Conservation (phyloP, 2,329 filamentous ascomycete species). For the Xylariomycetidae sp. region DNA sequence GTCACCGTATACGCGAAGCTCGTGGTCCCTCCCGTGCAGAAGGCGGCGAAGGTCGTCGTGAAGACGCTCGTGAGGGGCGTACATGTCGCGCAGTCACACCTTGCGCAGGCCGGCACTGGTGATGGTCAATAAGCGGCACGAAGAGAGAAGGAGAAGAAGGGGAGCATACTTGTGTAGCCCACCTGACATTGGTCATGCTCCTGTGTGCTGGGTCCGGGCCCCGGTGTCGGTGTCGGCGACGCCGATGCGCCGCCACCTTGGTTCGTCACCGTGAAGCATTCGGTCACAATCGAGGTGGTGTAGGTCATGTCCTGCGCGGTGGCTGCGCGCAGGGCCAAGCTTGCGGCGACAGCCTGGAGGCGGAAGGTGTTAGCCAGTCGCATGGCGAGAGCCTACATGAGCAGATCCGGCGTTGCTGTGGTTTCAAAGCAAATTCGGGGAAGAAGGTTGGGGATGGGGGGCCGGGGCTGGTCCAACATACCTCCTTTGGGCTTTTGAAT, state of each 20-base stretch:
- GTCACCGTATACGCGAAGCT: slow-evolving; percentile 14
- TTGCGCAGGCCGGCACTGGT: slow-evolving; percentile 13
- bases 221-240: no score
- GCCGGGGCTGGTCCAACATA: no score
- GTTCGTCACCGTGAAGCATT: slow-evolving; percentile 5
- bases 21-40: slow-evolving; percentile 7
- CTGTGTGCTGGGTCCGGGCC: no score
- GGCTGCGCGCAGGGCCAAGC: slow-evolving; percentile 1
- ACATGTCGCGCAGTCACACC: slow-evolving; percentile 13
- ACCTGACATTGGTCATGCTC: no score
- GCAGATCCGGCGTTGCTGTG: no score
- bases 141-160: neutral
- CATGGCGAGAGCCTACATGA: slow-evolving; percentile 5
- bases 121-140: slow-evolving; percentile 5
- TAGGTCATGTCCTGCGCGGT: slow-evolving; percentile 9
- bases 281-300: slow-evolving; percentile 9
- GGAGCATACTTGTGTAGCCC: neutral
- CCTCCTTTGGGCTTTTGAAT: no score
- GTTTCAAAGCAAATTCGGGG: no score
- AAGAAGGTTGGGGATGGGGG: no score
- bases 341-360: slow-evolving; percentile 3
- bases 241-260: neutral
- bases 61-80: slow-evolving; percentile 15
- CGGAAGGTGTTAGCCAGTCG: neutral
- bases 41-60: slow-evolving; percentile 9